Percentiles rank a stretch among this genome's conserved stretches.
These are phyloP conservation scores for Dactylellina parvicollis DNA, from an alignment of 2,329 filamentous ascomycete species.

Conservation along the genomic window DNA sequence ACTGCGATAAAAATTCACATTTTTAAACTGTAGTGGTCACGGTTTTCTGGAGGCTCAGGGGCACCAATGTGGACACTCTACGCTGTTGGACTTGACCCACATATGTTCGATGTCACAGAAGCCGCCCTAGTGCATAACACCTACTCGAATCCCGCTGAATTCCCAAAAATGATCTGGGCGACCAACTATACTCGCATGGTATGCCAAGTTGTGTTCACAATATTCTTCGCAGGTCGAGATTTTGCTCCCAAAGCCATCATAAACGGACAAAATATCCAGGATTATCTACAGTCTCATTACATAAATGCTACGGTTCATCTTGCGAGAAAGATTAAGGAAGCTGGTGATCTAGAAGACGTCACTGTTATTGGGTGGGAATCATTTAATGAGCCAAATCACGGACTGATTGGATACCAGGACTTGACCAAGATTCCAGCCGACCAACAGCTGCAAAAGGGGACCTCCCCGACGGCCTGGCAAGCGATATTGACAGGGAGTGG, in stretches of 20 bases:
- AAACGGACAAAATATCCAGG: slow-evolving; percentile 93
- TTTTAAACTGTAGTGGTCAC: slow-evolving; percentile 75
- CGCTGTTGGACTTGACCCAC: slow-evolving; percentile 88
- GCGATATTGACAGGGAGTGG: slow-evolving; percentile 91
- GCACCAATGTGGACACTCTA: slow-evolving; percentile 98
- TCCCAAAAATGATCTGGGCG: slow-evolving; percentile 99
- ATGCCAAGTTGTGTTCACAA: slow-evolving; percentile 88
- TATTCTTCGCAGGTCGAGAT: slow-evolving; percentile 89
- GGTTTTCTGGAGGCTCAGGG: slow-evolving; percentile 91
- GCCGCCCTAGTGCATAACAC: slow-evolving; percentile 95
- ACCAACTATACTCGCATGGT: slow-evolving; percentile 93
- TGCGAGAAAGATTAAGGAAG: slow-evolving; percentile 84
- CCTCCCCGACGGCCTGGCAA: slow-evolving; percentile 93
- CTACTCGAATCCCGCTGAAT: slow-evolving; percentile 82
- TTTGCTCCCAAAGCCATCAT: slow-evolving; percentile 97
- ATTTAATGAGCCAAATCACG: slow-evolving; percentile 92
- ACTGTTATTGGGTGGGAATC: slow-evolving; percentile 96
- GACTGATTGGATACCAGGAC: slow-evolving; percentile 83
- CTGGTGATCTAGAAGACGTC: slow-evolving; percentile 85
- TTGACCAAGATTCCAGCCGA: slow-evolving; percentile 82
- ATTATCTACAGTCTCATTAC: slow-evolving; percentile 90
- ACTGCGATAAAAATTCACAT: slow-evolving; percentile 23
- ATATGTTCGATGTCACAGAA: slow-evolving; percentile 84
- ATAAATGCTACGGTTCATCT: slow-evolving; percentile 81
- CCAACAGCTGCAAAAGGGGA: slow-evolving; percentile 90